Conservation (phyloP, 148 eudicot genomes). For the Pharnaceum exiguum region DNA sequence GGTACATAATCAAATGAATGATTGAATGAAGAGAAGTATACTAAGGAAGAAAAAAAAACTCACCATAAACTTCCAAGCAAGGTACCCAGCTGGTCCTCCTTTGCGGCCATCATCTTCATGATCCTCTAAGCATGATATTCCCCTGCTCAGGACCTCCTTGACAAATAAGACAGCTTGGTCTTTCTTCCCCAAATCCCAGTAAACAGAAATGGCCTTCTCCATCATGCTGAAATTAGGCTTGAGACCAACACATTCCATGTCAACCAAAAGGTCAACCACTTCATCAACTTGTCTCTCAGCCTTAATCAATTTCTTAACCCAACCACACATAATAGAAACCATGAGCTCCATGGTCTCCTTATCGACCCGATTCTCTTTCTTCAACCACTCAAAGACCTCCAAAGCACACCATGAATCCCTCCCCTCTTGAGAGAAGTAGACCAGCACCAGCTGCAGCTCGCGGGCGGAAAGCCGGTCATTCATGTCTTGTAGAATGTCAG, state of each 20-base stretch:
- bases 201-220: constrained; percentile 84
- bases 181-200: constrained; percentile 61
- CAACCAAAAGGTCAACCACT: constrained; percentile 77
- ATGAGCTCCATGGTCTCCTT: constrained; percentile 94
- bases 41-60: constrained; percentile 10
- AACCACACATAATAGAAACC: constrained; percentile 87
- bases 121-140: constrained; percentile 38
- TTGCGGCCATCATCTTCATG: constrained; percentile 35
- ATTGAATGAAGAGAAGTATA: no score
- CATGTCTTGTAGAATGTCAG: constrained; percentile 85
- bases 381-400: constrained; percentile 95
- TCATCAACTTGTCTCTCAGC: constrained; percentile 45
- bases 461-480: constrained; percentile 63
- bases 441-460: constrained; percentile 77
- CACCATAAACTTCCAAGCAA: constrained; percentile 99
- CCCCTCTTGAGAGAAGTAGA: constrained; percentile 89
- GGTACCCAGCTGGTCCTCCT: constrained; percentile 87
- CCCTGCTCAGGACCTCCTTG: constrained; percentile 59
- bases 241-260: constrained; percentile 95
- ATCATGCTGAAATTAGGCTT: constrained; percentile 81
- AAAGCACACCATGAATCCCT: constrained; percentile 96
- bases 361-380: constrained; percentile 84
- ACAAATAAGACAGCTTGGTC: constrained; percentile 57
- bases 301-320: constrained; percentile 80
- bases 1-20: neutral